phyloP scores from a whole-genome alignment of 2,329 filamentous ascomycete genomes.

The Allantophomopsis cytisporea region DNA sequence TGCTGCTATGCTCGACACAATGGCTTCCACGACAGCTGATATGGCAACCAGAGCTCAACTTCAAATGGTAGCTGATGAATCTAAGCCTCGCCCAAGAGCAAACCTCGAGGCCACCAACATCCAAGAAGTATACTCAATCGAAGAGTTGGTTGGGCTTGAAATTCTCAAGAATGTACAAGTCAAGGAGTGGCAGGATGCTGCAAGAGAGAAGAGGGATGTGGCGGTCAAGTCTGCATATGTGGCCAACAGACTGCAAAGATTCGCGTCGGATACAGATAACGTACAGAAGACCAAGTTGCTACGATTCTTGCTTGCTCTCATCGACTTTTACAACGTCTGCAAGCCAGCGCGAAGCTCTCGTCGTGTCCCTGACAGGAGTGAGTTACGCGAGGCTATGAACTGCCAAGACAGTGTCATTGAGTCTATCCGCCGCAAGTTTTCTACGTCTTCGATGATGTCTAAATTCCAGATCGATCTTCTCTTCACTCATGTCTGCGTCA shows the following conservation, averaged over 20 bases:
- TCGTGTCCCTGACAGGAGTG: constrained; percentile 44
- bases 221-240: constrained; percentile 49
- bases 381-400: constrained; percentile 41
- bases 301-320: constrained; percentile 43
- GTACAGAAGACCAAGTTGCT: constrained; percentile 42
- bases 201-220: constrained; percentile 42
- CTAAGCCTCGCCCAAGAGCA: constrained; percentile 60
- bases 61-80: constrained; percentile 47
- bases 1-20: constrained; percentile 46
- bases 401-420: constrained; percentile 51
- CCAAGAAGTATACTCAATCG: constrained; percentile 59
- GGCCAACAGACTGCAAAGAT: constrained; percentile 39
- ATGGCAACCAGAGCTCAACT: constrained; percentile 56
- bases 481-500: constrained; percentile 58
- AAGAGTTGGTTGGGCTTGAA: constrained; percentile 51
- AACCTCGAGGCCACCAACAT: constrained; percentile 54
- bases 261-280: constrained; percentile 31
- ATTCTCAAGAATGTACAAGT: constrained; percentile 55
- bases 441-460: constrained; percentile 46
- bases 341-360: constrained; percentile 30
- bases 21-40: constrained; percentile 45
- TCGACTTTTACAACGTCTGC: constrained; percentile 35
- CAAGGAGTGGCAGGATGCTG: constrained; percentile 60
- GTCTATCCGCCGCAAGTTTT: constrained; percentile 56
- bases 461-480: constrained; percentile 62